Base-by-base conservation (phyloP, 1,284 basidiomycete species). In the Rhodotorula glutinis region DNA sequence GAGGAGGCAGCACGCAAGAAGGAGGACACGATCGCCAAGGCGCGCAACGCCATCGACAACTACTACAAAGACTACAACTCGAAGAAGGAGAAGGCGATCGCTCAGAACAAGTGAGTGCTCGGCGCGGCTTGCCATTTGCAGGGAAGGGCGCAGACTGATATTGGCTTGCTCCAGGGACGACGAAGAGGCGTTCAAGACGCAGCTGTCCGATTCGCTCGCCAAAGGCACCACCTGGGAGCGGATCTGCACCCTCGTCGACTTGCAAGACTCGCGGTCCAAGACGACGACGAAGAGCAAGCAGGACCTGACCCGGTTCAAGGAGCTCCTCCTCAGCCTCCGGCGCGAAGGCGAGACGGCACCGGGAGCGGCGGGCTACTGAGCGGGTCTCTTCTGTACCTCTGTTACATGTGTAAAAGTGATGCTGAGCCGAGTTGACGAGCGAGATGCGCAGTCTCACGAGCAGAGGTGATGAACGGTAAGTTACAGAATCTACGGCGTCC, bases 171-270 rank as follows among this genome's bases (percentile, higher is more conserved):
- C 51, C 76, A 96, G 94, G 83, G 90, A 97, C 78, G 83, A 87
- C 73, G 96, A 98, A 80, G 86, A 87, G 47, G 86, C 87, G 65
- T 97, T 91, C 82, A 78, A 92, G 52, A 84, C 87, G 40, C 81
- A 83, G 53, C 82, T 93, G 66, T 85, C 86, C 30, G 87, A 88
- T 60, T 86, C 88, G 29, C 85, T 98, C 63, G 89, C 91, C 0
- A 84, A 87, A 67, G 96, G 95, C 44, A 97, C 95, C 27, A 94
- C 94, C 10, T 98, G 96, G 96, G 87, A 92, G 74, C 88, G 95
- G 38, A 94, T 98, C 76, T 89, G 88, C 77, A 88, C 89, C 57
- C 80, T 89, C 62, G 81, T 98, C 66, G 92, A 94, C 72, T 83
- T 98, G 53, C 87, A 97, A 79, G 97, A 98, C 80, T 96, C 92